Percentiles rank a stretch among this genome's conserved stretches.
Evolutionary conservation across 2,329 filamentous ascomycete species (phyloP).

Genomic region (Clonostachys rhizophaga): DNA sequence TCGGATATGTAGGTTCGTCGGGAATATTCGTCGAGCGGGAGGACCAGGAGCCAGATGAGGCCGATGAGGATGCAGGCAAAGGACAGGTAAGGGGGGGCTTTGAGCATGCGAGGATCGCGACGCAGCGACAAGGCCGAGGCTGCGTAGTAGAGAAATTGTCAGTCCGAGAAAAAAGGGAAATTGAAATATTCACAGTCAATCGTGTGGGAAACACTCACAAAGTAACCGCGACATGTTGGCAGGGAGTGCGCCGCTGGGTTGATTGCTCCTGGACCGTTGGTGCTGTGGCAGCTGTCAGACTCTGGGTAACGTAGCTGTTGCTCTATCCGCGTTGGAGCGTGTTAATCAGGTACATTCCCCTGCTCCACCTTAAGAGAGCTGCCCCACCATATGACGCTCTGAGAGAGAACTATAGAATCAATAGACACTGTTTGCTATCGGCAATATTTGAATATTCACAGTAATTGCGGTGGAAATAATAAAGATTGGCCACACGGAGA

Average conservation of each 20-base stretch:
- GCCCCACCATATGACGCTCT: too few species aligned
- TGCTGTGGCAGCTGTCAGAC: too few species aligned
- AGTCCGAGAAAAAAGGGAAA: background rate
- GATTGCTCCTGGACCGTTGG: background rate
- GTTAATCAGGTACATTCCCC: too few species aligned
- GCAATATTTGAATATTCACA: too few species aligned
- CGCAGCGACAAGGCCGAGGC: conserved; percentile 65
- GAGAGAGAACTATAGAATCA: too few species aligned
- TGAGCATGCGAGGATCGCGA: conserved; percentile 75
- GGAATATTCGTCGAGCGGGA: conserved; percentile 88
- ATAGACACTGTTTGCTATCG: too few species aligned
- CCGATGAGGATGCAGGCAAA: conserved; percentile 80
- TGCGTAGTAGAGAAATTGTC: conserved; percentile 13
- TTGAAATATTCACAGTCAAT: background rate
- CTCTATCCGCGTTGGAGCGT: too few species aligned
- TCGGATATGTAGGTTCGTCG: conserved; percentile 94
- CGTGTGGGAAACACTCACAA: conserved; percentile 30
- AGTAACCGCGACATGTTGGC: conserved; percentile 47
- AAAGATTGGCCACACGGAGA: too few species aligned
- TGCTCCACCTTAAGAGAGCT: too few species aligned
- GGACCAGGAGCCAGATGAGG: conserved; percentile 81
- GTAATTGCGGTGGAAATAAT: too few species aligned
- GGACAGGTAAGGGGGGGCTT: conserved; percentile 83
- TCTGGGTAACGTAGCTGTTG: too few species aligned
- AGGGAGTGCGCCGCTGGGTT: background rate